phyloP scores from a whole-genome alignment of 2,329 filamentous ascomycete species.

The Aspergillus sp. region DNA sequence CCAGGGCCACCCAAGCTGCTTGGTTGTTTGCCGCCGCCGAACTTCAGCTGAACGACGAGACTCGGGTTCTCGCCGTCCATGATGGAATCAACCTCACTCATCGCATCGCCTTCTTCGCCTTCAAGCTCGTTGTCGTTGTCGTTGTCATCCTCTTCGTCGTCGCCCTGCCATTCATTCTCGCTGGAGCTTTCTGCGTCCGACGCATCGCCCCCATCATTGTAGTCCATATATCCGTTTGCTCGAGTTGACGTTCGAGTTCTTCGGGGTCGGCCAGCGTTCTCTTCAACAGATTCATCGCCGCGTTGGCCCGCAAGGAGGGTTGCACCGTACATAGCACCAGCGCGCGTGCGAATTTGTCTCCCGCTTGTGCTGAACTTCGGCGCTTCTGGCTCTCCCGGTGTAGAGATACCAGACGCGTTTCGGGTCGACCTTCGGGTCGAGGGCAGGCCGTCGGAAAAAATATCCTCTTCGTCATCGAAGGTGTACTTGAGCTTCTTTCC shows the following conservation, averaged over 20 bases:
- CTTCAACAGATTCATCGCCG: constrained; percentile 39
- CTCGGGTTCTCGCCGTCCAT: constrained; percentile 46
- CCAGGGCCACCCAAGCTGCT: constrained; percentile 9
- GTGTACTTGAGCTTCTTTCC: constrained; percentile 97
- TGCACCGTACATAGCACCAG: constrained; percentile 48
- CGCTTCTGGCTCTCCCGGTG: constrained; percentile 58
- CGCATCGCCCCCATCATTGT: constrained; percentile 58
- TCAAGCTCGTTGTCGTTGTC: constrained; percentile 61
- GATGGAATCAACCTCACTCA: constrained; percentile 38
- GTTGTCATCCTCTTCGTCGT: constrained; percentile 63
- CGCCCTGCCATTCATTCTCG: constrained; percentile 62
- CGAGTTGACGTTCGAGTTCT: constrained; percentile 20
- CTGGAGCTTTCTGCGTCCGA: constrained; percentile 53
- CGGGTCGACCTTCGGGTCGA: constrained; percentile 57
- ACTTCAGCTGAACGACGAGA: constrained; percentile 63
- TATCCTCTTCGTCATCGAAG: constrained; percentile 79
- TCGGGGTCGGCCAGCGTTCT: constrained; percentile 32
- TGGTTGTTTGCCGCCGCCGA: constrained; percentile 23
- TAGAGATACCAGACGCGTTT: constrained; percentile 59
- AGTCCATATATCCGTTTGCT: constrained; percentile 38
- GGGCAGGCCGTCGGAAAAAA: constrained; percentile 52
- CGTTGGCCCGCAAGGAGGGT: constrained; percentile 47
- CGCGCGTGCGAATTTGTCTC: constrained; percentile 57
- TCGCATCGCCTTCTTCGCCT: constrained; percentile 36
- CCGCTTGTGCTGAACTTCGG: constrained; percentile 73